phyloP scores from a whole-genome alignment of 176 grass and related monocot species.

The Zea mays region Zm-B73-REFERENCE-NAM-5.0 NC_050098.1:4071001-4071500 shows the following conservation, averaged over 20 bases:
- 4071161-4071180: background rate
- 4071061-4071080: background rate
- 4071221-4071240: no score
- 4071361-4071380: constrained; percentile 34
- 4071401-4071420: constrained; percentile 28
- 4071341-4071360: background rate
- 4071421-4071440: constrained; percentile 22
- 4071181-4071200: no score
- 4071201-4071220: no score
- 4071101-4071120: background rate
- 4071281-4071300: background rate
- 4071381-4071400: background rate
- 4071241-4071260: no score
- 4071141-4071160: no score
- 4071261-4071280: background rate
- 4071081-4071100: background rate
- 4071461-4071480: background rate
- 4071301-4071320: constrained; percentile 40
- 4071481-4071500: background rate
- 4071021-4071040: no score
- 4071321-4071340: constrained; percentile 30
- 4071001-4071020: background rate
- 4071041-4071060: background rate
- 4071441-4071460: constrained; percentile 9
- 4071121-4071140: no score